Base-by-base conservation (phyloP, 805 yeast genomes). In the Yamadazyma laniorum region DNA sequence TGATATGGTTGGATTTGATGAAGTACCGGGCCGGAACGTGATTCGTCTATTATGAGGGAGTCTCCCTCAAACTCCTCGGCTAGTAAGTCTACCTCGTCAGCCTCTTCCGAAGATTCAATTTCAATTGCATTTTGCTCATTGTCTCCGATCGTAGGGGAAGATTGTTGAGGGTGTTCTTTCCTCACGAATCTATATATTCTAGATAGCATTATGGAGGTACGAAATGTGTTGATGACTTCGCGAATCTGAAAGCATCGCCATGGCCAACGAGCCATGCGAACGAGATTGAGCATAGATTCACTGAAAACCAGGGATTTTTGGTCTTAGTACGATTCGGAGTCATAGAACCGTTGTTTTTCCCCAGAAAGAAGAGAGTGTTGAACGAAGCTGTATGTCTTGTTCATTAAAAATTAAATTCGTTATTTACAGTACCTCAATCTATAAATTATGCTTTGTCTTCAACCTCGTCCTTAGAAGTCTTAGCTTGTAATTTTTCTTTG, bases 11-110 rank as follows among this genome's bases (percentile, higher is more conserved):
- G 35, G 11, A 26, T 9, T 25, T 25, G 16, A 19, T n/a, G 6
- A 3, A 11, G 23, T 18, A 39, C n/a, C 3, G 42, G 42, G 8
- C 42, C 42, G 5, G 42, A 39, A 15, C 36, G 25, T n/a, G 14
- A 23, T 18, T 40, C 43, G 28, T 35, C 39, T n/a, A 40, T 40
- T 6, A 40, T 35, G 18, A 40, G 34, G 17, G 43, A 40, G 26
- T 40, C 43, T 6, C 43, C 43, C 18, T 40, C 43, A n/a, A 40
- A 32, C 5, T 27, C 35, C 5, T 30, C 27, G 9, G 18, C 21
- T 9, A 40, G 9, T 16, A 18, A 32, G 12, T 35, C 43, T 2
- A 37, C 32, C 12, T 34, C 32, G 3, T 34, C 36, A 12, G 28
- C 4, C 8, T 23, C 30, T 2, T 18, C 29, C 18, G 17, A 29